These are phyloP conservation scores for Neurospora tetrasperma DNA, from an alignment of 495 filamentous ascomycete genomes.

Conservation along the genomic window DNA sequence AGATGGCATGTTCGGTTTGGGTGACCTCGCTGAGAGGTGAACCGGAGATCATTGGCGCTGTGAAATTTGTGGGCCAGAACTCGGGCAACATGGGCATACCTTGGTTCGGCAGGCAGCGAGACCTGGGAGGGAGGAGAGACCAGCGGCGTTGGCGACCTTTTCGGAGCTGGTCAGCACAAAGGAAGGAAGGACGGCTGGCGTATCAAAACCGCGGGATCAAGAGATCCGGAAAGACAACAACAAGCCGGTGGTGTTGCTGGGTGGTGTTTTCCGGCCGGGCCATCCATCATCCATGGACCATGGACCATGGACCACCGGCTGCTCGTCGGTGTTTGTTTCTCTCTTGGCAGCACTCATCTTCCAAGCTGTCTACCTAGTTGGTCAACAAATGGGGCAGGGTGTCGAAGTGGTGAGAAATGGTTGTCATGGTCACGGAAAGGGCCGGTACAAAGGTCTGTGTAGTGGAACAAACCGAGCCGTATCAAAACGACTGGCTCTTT, in stretches of 20 bases:
- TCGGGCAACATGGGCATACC: slow-evolving; percentile 8
- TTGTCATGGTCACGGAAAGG: background rate
- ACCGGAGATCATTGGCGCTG: background rate
- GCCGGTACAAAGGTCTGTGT: slow-evolving; percentile 2
- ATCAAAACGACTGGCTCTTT: slow-evolving; percentile 38
- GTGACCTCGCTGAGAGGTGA: background rate
- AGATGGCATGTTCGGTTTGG: background rate
- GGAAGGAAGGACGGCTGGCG: slow-evolving; percentile 8
- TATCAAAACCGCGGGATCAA: slow-evolving; percentile 23
- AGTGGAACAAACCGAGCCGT: slow-evolving; percentile 5
- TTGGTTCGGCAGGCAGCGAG: slow-evolving; percentile 9
- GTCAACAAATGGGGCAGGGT: background rate
- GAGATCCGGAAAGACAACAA: slow-evolving; percentile 13
- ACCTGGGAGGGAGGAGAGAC: background rate
- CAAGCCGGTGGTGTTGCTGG: background rate
- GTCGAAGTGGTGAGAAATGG: background rate
- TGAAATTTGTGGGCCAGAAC: slow-evolving; percentile 2
- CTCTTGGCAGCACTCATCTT: background rate
- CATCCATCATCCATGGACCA: background rate
- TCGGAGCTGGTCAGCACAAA: slow-evolving; percentile 1
- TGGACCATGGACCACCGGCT: background rate
- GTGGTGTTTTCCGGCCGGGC: background rate
- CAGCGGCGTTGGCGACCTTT: background rate
- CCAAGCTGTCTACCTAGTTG: background rate
- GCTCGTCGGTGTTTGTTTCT: background rate